These are phyloP conservation scores for Thraustochytrium aureum DNA, from an alignment of 352 stramenopile genomes.

Conservation along the genomic window DNA sequence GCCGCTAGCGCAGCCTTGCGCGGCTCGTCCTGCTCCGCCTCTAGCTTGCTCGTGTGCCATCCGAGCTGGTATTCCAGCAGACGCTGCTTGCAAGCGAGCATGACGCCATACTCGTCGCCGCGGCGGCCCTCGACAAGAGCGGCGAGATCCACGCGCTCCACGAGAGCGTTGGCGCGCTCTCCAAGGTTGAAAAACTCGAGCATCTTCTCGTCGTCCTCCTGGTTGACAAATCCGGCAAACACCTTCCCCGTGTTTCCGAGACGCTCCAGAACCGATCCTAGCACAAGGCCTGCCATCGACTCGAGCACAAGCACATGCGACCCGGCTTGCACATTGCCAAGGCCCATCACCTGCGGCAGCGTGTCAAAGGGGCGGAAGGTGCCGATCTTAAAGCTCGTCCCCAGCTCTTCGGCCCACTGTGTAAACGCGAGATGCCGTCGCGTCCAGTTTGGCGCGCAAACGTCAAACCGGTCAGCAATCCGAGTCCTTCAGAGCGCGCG, in stretches of 20 bases:
- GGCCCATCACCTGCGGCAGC: constrained; percentile 85
- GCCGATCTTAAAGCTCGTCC: constrained; percentile 68
- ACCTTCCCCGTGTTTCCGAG: constrained; percentile 58
- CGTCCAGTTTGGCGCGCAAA: constrained; percentile 78
- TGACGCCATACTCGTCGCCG: constrained; percentile 21
- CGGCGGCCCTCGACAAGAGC: constrained; percentile 71
- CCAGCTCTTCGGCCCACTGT: constrained; percentile 71
- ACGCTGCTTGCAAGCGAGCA: neutral
- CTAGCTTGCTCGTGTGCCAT: neutral
- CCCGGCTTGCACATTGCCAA: constrained; percentile 84
- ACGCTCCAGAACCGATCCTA: constrained; percentile 78
- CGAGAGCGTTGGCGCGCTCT: constrained; percentile 57
- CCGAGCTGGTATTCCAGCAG: neutral
- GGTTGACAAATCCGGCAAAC: constrained; percentile 62
- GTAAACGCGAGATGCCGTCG: constrained; percentile 80
- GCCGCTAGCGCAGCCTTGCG: neutral
- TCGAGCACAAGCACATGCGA: constrained; percentile 86
- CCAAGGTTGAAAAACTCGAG: constrained; percentile 65
- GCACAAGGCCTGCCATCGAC: constrained; percentile 84
- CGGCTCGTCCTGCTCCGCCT: neutral
- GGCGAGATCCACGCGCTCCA: constrained; percentile 59
- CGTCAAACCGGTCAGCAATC: no score
- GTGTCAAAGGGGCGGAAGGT: constrained; percentile 81
- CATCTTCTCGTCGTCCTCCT: constrained; percentile 56
- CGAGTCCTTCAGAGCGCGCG: no score